These are phyloP conservation scores for Takashimella koratensis DNA, from an alignment of 1,284 basidiomycete species.

Conservation along the genomic window DNA sequence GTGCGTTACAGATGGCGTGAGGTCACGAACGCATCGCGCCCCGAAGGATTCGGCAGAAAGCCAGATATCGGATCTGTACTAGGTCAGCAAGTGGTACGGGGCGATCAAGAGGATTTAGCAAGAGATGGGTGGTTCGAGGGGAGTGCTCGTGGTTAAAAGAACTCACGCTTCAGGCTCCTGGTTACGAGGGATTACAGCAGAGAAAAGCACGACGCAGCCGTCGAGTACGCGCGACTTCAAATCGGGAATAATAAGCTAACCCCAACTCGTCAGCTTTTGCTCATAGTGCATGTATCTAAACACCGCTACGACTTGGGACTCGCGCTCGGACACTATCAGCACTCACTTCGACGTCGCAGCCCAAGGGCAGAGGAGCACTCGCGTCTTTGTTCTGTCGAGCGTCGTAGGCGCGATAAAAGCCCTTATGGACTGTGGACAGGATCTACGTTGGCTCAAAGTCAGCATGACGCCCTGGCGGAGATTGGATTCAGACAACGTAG, in stretches of 20 bases:
- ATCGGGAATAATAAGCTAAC: conserved; percentile 72
- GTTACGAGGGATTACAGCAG: conserved; percentile 86
- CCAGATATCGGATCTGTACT: conserved; percentile 73
- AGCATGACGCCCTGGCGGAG: not conserved
- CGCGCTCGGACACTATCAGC: conserved; percentile 2
- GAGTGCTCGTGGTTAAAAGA: not conserved
- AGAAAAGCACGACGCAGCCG: conserved; percentile 81
- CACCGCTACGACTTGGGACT: conserved; percentile 53
- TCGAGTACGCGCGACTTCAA: conserved; percentile 71
- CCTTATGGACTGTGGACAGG: conserved; percentile 67
- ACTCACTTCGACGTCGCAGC: conserved; percentile 45
- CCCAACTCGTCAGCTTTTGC: conserved; percentile 42
- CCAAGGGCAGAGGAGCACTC: conserved; percentile 55
- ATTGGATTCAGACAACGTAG: conserved; percentile 10
- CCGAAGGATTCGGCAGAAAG: conserved; percentile 81
- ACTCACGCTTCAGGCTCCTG: conserved; percentile 61
- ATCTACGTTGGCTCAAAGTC: conserved; percentile 54
- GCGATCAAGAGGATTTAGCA: not conserved
- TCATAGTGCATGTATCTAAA: conserved; percentile 45
- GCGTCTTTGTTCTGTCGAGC: conserved; percentile 18
- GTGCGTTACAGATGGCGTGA: conserved; percentile 73
- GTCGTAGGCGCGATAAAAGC: conserved; percentile 60
- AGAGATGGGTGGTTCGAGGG: not conserved
- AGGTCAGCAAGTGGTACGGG: too few relatives aligned
- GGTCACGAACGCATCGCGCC: conserved; percentile 68